Percentiles rank a stretch among this genome's conserved stretches.
Evolutionary conservation across 345 rosid genomes (phyloP).

Genomic region (Mercurialis annua): DNA sequence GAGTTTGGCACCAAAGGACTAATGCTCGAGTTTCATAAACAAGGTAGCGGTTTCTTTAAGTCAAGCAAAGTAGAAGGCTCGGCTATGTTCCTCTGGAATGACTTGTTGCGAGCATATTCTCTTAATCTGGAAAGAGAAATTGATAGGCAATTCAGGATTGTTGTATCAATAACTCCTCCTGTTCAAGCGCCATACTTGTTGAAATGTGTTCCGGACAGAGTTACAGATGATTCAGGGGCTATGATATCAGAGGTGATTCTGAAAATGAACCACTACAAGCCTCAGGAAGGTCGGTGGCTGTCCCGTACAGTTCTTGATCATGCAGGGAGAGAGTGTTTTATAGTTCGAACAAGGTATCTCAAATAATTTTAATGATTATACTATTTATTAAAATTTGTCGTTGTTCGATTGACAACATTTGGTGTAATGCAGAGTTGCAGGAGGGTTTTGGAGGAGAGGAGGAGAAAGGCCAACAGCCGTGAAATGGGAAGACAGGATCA

Average conservation of each 20-base stretch:
- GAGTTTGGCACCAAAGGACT: constrained; percentile 81
- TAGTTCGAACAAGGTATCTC: constrained; percentile 61
- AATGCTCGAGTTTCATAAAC: constrained; percentile 44
- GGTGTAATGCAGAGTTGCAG: constrained; percentile 54
- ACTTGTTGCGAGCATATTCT: constrained; percentile 63
- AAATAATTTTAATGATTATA: not conserved
- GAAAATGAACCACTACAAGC: constrained; percentile 55
- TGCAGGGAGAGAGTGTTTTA: constrained; percentile 80
- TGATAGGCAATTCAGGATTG: constrained; percentile 38
- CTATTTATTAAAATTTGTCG: not conserved
- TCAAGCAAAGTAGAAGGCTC: constrained; percentile 40
- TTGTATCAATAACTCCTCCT: constrained; percentile 76
- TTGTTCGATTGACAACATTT: not conserved
- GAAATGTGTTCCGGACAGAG: constrained; percentile 87
- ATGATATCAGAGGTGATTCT: constrained; percentile 84
- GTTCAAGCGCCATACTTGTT: constrained; percentile 82
- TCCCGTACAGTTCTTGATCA: constrained; percentile 92
- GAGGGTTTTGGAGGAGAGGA: constrained; percentile 80
- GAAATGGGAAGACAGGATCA: constrained; percentile 67
- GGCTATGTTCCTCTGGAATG: constrained; percentile 61
- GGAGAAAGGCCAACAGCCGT: constrained; percentile 68
- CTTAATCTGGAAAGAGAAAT: constrained; percentile 50
- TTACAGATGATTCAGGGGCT: constrained; percentile 87
- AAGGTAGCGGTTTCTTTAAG: constrained; percentile 40
- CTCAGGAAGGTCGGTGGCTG: constrained; percentile 96